A percentile compares a stretch with the other conserved stretches of the same genome.
Conservation (phyloP, 2,329 filamentous ascomycete genomes). For the Berkeleyomyces basicola region DNA sequence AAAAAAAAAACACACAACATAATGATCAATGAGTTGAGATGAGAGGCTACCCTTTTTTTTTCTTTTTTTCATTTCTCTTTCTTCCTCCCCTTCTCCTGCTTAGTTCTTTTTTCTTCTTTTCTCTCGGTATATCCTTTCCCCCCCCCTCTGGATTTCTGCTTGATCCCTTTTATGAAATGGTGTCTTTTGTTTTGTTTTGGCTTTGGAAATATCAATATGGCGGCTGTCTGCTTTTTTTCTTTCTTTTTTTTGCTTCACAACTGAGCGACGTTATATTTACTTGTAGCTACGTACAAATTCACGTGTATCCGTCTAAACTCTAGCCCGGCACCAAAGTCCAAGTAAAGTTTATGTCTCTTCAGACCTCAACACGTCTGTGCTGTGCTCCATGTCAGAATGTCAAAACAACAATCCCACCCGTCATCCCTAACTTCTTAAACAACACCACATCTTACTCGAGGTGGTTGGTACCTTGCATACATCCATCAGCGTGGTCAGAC, state of each 20-base stretch:
- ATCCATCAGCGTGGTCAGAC: no score
- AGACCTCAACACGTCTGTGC: no score
- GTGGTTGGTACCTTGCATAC: no score
- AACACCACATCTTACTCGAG: no score
- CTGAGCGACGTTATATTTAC: not conserved
- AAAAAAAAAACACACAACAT: not conserved
- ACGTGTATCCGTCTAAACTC: not conserved
- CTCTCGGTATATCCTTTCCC: not conserved
- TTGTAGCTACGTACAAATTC: not conserved
- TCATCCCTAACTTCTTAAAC: no score
- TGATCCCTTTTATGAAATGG: not conserved
- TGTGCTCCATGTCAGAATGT: no score
- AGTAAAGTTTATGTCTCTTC: no score
- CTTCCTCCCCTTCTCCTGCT: not conserved
- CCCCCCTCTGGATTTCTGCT: not conserved
- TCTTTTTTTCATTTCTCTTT: not conserved
- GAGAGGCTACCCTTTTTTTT: not conserved
- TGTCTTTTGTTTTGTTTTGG: not conserved
- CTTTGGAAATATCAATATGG: not conserved
- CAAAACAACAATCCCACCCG: no score
- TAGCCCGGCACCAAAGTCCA: no score
- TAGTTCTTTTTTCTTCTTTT: not conserved
- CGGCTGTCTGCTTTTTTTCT: not conserved
- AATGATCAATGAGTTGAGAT: not conserved
- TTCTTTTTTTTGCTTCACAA: not conserved